Conservation (phyloP, 805 yeast genomes). For the Wickerhamomyces canadensis region DNA sequence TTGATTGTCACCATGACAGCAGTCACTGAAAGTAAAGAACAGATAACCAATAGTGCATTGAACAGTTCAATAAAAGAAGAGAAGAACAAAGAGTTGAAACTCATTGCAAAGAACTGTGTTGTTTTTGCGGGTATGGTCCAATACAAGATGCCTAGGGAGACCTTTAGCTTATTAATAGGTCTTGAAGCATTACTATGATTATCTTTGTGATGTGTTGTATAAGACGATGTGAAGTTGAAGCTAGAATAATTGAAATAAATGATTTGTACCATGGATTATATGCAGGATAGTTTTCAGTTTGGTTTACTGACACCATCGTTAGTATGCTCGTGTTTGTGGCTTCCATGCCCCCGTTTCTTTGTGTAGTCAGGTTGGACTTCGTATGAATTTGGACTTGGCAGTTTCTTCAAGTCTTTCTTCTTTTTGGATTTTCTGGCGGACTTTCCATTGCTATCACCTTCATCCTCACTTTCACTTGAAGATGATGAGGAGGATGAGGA, state of each 20-base stretch:
- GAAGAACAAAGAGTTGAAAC: slow-evolving; percentile 49
- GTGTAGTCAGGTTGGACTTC: slow-evolving; percentile 75
- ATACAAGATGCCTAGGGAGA: slow-evolving; percentile 84
- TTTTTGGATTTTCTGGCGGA: slow-evolving; percentile 29
- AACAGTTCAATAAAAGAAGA: slow-evolving; percentile 45
- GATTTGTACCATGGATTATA: too few relatives aligned
- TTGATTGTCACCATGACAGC: slow-evolving; percentile 79
- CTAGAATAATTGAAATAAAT: too few relatives aligned
- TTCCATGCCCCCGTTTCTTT: slow-evolving; percentile 14
- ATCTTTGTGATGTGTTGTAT: too few relatives aligned
- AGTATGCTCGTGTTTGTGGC: slow-evolving; percentile 6
- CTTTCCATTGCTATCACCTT: slow-evolving; percentile 17
- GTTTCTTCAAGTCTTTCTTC: slow-evolving; percentile 24
- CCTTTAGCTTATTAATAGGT: slow-evolving; percentile 63
- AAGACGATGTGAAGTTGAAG: too few relatives aligned
- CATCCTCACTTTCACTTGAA: slow-evolving; percentile 36
- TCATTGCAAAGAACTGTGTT: slow-evolving; percentile 82
- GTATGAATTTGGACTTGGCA: slow-evolving; percentile 71
- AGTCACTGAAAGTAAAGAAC: slow-evolving; percentile 51
- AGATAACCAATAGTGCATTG: slow-evolving; percentile 31
- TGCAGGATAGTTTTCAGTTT: too few relatives aligned
- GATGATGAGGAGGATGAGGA: slow-evolving; percentile 24
- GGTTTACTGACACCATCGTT: not conserved
- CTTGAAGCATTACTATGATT: slow-evolving; percentile 41
- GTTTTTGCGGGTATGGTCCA: slow-evolving; percentile 93